Evolutionary conservation across 129 eudicot species (phyloP), one percentile per base, ranked within the genome.

Genomic region (Solidago caesia): DNA sequence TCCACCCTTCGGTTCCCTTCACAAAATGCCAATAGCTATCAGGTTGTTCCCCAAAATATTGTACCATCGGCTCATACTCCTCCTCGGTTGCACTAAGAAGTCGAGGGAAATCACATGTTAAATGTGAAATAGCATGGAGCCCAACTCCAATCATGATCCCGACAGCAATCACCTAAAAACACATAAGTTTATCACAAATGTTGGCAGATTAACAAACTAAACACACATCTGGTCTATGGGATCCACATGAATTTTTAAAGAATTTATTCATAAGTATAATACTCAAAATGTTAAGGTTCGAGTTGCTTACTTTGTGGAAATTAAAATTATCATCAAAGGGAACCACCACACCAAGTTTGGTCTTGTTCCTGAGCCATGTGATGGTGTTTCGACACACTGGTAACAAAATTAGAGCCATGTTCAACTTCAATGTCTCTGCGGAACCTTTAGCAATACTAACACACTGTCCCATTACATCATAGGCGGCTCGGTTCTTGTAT

Each of bases 251-350:
- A 12, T 16, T 21, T 49, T 13, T 2, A 9, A 9, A 51, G 15
- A 51, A 49, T 49, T 48, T 48, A 48, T 49, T 41, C 12, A 21
- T 16, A 4, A 4, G 2, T 16, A 56, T 27, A 48, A 4, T 14
- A 59, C 16, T 12, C 46, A 29, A 7, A 39, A 51, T 8, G 7
- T 5, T 3, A 6, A 29, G n/a, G 16, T 11, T 26, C 29, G 6
- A 26, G 15, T 9, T 33, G 71, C 88, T 81, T 42, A 90, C 91
- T 78, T 91, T 80, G 87, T 91, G 97, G 67, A 91, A 91, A 84
- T 87, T 91, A 67, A 91, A 81, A 79, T 91, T 91, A 72, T 91
- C 95, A 29, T 88, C 91, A 15, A 91, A 88, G 2, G 97, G 92
- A 58, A 91, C 86, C 4, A 80, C 95, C 0, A 52, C 67, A 7